Conservation (phyloP, 2,329 filamentous ascomycete species). For the Elsinoe batatas region DNA sequence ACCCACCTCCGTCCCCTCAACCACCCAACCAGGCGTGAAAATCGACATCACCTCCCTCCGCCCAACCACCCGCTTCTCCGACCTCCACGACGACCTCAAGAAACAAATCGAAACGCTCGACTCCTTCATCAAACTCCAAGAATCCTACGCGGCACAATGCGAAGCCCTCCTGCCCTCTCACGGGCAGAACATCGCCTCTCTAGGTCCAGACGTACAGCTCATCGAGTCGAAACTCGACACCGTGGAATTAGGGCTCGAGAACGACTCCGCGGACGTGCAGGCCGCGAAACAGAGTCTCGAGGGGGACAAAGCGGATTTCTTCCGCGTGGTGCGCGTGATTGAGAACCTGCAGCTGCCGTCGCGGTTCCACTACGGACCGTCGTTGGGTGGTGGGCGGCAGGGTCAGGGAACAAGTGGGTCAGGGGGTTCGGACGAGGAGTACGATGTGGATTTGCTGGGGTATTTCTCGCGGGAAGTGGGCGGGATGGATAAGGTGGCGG, state of each 20-base stretch:
- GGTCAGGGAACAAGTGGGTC: slow-evolving; percentile 14
- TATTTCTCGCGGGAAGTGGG: slow-evolving; percentile 37
- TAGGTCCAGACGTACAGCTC: slow-evolving; percentile 57
- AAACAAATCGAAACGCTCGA: slow-evolving; percentile 70
- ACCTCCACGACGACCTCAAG: slow-evolving; percentile 74
- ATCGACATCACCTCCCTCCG: slow-evolving; percentile 71
- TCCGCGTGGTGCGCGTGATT: slow-evolving; percentile 61
- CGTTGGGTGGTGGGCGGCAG: slow-evolving; percentile 17
- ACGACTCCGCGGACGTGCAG: slow-evolving; percentile 52
- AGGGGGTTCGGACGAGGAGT: slow-evolving; percentile 22
- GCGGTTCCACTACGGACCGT: slow-evolving; percentile 46
- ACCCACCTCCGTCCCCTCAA: slow-evolving; percentile 35
- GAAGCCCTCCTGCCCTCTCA: slow-evolving; percentile 55
- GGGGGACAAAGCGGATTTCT: slow-evolving; percentile 59
- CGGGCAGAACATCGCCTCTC: slow-evolving; percentile 51
- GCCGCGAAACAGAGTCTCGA: slow-evolving; percentile 48
- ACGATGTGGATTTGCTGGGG: slow-evolving; percentile 37
- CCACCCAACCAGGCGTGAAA: slow-evolving; percentile 54
- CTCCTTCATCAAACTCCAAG: slow-evolving; percentile 67
- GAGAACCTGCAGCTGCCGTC: slow-evolving; percentile 63
- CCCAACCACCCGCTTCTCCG: slow-evolving; percentile 83
- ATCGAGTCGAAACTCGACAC: slow-evolving; percentile 52
- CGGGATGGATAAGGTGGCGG: slow-evolving; percentile 31
- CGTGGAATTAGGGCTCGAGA: slow-evolving; percentile 52
- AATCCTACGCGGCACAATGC: slow-evolving; percentile 65